phyloP scores from a whole-genome alignment of 2,329 filamentous ascomycete genomes.

The Phaeosphaeriaceae sp. region DNA sequence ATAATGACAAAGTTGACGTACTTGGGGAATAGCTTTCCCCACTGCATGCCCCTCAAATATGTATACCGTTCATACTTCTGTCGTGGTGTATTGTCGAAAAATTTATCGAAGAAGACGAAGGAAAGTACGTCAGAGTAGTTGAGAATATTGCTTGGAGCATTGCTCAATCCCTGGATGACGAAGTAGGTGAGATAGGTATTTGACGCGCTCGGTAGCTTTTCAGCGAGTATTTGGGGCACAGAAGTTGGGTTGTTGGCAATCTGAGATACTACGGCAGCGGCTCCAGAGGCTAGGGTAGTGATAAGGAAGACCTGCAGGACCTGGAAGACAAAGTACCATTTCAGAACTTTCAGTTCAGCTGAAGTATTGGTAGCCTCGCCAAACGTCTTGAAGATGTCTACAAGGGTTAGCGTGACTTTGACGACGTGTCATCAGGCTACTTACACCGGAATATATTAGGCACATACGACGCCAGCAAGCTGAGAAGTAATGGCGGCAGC shows the following conservation, averaged over 20 bases:
- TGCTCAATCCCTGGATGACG: slow-evolving; percentile 84
- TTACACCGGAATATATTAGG: slow-evolving; percentile 81
- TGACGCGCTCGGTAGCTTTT: slow-evolving; percentile 79
- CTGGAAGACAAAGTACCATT: slow-evolving; percentile 89
- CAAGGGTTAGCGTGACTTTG: slow-evolving; percentile 4
- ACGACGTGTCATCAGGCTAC: slow-evolving; percentile 27
- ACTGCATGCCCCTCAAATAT: slow-evolving; percentile 42
- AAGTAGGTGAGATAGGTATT: slow-evolving; percentile 98
- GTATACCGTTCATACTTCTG: slow-evolving; percentile 47
- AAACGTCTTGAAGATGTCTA: slow-evolving; percentile 76
- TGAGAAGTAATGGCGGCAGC: slow-evolving; percentile 77
- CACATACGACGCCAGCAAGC: slow-evolving; percentile 84
- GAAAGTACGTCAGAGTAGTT: slow-evolving; percentile 77
- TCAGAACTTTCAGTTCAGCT: slow-evolving; percentile 88
- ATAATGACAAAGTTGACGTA: slow-evolving; percentile 51
- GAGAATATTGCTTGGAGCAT: slow-evolving; percentile 75
- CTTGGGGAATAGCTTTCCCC: slow-evolving; percentile 51
- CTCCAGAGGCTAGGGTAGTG: slow-evolving; percentile 80
- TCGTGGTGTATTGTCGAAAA: slow-evolving; percentile 75
- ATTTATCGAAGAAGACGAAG: slow-evolving; percentile 74
- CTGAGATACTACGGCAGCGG: slow-evolving; percentile 69
- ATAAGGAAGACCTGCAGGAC: slow-evolving; percentile 92
- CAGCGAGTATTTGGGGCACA: slow-evolving; percentile 70
- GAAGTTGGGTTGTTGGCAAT: slow-evolving; percentile 68
- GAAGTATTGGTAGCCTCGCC: slow-evolving; percentile 81